phyloP scores from a whole-genome alignment of 495 filamentous ascomycete genomes.

The Xylaria scruposa region DNA sequence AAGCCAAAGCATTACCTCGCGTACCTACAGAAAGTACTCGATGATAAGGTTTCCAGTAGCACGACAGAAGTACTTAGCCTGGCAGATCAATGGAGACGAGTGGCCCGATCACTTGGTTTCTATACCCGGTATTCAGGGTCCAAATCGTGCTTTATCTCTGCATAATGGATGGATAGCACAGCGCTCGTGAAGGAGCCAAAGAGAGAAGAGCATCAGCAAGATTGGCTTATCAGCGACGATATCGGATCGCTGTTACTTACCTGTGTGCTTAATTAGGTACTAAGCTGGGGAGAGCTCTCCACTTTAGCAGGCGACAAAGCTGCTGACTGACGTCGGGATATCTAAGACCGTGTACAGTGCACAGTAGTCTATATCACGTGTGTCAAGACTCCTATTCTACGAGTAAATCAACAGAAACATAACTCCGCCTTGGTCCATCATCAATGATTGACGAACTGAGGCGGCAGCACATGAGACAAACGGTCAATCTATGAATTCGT shows the following conservation, averaged over 20 bases:
- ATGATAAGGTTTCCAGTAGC: neutral
- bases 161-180: neutral
- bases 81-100: neutral
- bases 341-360: slow-evolving; percentile 9
- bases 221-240: slow-evolving; percentile 20
- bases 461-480: neutral
- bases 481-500: neutral
- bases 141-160: slow-evolving; percentile 4
- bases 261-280: slow-evolving; percentile 11
- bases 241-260: slow-evolving; percentile 6
- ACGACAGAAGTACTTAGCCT: neutral
- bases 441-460: neutral
- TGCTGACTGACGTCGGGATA: neutral
- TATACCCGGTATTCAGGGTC: neutral
- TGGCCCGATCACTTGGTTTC: neutral
- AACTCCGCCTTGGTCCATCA: neutral
- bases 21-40: neutral
- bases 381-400: neutral
- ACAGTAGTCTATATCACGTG: slow-evolving; percentile 8
- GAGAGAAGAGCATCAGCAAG: neutral
- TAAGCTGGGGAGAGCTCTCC: slow-evolving; percentile 22
- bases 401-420: neutral
- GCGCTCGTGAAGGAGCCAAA: neutral
- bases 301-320: neutral
- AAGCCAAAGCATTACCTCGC: neutral